Base-by-base conservation (phyloP, 192 early-diverging fungal species). In the Linderina pennispora region DNA sequence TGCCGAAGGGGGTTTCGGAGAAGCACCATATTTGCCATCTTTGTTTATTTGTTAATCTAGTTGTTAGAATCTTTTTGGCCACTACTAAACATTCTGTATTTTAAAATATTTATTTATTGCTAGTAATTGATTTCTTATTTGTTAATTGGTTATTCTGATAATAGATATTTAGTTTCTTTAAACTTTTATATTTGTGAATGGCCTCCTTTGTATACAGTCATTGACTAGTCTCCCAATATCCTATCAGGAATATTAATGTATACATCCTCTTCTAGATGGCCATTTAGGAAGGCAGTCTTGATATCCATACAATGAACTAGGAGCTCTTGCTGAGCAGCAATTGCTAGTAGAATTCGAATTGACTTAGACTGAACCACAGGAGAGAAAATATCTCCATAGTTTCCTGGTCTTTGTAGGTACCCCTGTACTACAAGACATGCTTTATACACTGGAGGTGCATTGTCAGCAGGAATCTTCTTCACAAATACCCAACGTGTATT, bases 291-390 rank as follows among this genome's bases (percentile, higher is more conserved):
- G 1, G 53, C 53, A 10, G 43, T 55, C 23, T 45, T 45, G 10
- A 55, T 43, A 20, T 55, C 53, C 53, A 55, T 55, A 6, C 40
- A 24, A 26, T 51, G 49, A 10, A 51, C 40, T 15, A 38, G 24
- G 15, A 43, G 40, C 24, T 51, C 42, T 18, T 36, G 21, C 6
- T 55, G 21, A 25, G 43, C 43, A 40, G 53, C 36, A 32, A 40
- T 28, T 11, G 54, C 54, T 14, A 57, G 20, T 18, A 57, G 18
- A 8, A 42, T 17, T 25, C 45, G n/a, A 17, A 57, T 36, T 5
- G 54, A 47, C 34, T 41, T 45, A 41, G 50, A 58, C 4, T 23
- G 38, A 15, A 58, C 47, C 7, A 58, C 56, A 45, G 56, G 48
- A 4, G 57, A 48, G 45, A 45, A 59, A 8, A 45, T 33, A 45